Conservation (phyloP, 208 protist genomes). For the Leishmania amazonensis region DNA sequence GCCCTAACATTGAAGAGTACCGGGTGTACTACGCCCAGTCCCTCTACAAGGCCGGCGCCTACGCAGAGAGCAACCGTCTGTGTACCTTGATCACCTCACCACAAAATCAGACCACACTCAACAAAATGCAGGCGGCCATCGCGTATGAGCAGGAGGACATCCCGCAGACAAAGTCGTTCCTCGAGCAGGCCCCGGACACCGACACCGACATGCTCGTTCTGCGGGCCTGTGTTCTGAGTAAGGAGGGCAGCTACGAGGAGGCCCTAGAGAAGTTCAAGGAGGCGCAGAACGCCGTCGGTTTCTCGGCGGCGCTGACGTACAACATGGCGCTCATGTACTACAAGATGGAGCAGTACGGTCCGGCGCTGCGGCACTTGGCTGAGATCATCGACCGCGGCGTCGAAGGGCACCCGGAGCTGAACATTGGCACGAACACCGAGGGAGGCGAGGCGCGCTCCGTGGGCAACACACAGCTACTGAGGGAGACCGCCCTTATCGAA, state of each 20-base stretch:
- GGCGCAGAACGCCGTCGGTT: conserved; percentile 90
- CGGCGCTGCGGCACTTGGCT: conserved; percentile 93
- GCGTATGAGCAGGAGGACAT: conserved; percentile 95
- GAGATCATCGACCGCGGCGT: conserved; percentile 97
- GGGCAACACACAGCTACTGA: conserved; percentile 95
- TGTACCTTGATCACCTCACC: conserved; percentile 84
- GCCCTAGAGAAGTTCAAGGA: conserved; percentile 94
- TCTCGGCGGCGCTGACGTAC: conserved; percentile 94
- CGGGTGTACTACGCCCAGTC: conserved; percentile 96
- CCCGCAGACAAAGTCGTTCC: conserved; percentile 86
- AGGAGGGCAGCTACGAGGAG: conserved; percentile 93
- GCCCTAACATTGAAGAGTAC: conserved; percentile 95
- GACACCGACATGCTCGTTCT: conserved; percentile 90
- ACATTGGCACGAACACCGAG: conserved; percentile 92
- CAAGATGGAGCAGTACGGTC: conserved; percentile 94
- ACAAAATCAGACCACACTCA: conserved; percentile 78
- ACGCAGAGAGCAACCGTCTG: conserved; percentile 89
- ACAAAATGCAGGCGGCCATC: conserved; percentile 91
- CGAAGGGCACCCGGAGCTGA: conserved; percentile 95
- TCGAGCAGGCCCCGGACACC: conserved; percentile 81
- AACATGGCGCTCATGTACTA: conserved; percentile 97
- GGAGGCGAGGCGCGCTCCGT: conserved; percentile 94
- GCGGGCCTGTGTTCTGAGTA: conserved; percentile 90
- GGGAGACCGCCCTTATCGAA: conserved; percentile 96
- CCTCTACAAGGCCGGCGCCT: conserved; percentile 94